Conservation (phyloP, 768 basidiomycete species). For the Strobilomyces confusus region DNA sequence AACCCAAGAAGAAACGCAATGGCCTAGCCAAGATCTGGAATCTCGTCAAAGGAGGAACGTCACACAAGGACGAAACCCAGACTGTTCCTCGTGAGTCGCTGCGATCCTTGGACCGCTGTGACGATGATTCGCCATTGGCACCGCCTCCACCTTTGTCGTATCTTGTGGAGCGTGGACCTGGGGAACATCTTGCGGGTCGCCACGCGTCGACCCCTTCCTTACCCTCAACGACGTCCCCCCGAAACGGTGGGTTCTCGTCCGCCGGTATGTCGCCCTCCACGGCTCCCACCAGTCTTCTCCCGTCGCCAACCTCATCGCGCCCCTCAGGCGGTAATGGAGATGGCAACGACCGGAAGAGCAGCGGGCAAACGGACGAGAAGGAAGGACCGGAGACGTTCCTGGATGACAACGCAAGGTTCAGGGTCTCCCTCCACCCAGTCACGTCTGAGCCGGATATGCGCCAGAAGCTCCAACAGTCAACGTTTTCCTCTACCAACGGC, state of each 20-base stretch:
- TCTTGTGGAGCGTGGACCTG: slow-evolving; percentile 59
- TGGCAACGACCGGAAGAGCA: slow-evolving; percentile 39
- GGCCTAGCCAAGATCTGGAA: slow-evolving; percentile 81
- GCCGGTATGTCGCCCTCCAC: slow-evolving; percentile 71
- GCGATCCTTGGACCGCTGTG: slow-evolving; percentile 40
- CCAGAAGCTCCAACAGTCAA: slow-evolving; percentile 37
- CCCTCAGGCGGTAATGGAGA: slow-evolving; percentile 58
- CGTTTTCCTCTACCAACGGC: slow-evolving; percentile 31
- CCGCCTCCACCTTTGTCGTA: slow-evolving; percentile 92
- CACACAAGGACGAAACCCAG: slow-evolving; percentile 37
- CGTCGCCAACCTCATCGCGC: slow-evolving; percentile 73
- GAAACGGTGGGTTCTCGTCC: slow-evolving; percentile 47
- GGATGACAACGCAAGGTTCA: slow-evolving; percentile 34
- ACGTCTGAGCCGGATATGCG: slow-evolving; percentile 65
- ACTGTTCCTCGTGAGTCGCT: slow-evolving; percentile 30
- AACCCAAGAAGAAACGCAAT: slow-evolving; percentile 73
- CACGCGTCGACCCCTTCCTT: slow-evolving; percentile 71
- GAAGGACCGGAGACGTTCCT: slow-evolving; percentile 32
- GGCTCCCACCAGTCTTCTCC: slow-evolving; percentile 68
- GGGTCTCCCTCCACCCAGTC: slow-evolving; percentile 46
- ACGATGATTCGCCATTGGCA: slow-evolving; percentile 74
- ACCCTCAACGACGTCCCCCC: slow-evolving; percentile 55
- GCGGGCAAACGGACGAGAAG: slow-evolving; percentile 41
- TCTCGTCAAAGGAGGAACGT: slow-evolving; percentile 57
- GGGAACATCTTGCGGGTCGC: slow-evolving; percentile 48